Conservation (phyloP, 2,329 filamentous ascomycete species). For the Achaetomium macrosporum region DNA sequence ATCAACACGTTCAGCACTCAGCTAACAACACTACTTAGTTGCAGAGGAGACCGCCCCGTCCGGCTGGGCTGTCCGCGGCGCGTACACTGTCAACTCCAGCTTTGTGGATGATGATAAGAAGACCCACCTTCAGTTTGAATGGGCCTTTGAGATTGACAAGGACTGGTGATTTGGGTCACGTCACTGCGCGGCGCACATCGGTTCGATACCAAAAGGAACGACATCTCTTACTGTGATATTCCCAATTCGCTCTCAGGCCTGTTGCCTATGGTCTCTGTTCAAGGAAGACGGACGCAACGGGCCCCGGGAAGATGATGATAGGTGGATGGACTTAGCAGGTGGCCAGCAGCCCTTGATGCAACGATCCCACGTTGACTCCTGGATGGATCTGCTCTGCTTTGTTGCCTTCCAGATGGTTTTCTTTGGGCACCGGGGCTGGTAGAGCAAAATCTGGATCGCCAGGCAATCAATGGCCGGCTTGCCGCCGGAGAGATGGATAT, state of each 20-base stretch:
- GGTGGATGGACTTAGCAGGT: neutral
- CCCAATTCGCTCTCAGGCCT: too few species aligned
- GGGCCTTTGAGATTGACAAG: slow-evolving; percentile 90
- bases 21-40: neutral
- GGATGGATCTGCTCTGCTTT: neutral
- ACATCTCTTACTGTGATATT: too few species aligned
- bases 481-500: neutral
- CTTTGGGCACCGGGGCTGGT: neutral
- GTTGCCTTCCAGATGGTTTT: neutral
- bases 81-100: slow-evolving; percentile 82
- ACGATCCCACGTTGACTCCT: neutral
- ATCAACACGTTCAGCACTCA: neutral
- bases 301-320: neutral
- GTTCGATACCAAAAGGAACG: too few species aligned
- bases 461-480: neutral
- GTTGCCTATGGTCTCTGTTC: too few species aligned
- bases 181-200: too few species aligned
- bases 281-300: too few species aligned
- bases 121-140: slow-evolving; percentile 86
- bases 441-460: neutral
- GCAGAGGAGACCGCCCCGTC: slow-evolving; percentile 79
- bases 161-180: slow-evolving; percentile 60
- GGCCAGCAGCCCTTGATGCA: neutral
- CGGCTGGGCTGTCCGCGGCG: slow-evolving; percentile 82
- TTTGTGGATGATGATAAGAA: slow-evolving; percentile 96